Evolutionary conservation across 345 rosid species (phyloP), one percentile per base, ranked within the genome.

Genomic region (Citrus sp.): DNA sequence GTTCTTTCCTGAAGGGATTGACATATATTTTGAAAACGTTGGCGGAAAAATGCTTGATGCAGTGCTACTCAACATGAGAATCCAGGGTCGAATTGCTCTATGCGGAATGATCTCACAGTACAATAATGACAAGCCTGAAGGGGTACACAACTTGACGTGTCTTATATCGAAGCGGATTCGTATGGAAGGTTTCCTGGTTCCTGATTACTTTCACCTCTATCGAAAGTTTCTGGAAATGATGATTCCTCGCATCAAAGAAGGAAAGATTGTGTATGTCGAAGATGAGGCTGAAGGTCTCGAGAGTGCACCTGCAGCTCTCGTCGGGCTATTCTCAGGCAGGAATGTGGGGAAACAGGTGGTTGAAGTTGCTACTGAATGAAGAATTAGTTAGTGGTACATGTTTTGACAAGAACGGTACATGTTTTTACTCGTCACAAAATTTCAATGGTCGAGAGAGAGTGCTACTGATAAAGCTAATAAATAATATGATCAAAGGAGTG

Each of bases 61-160:
- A 32, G 87, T 84, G 37, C 85, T 81, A 4, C 56, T 60, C 9
- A 82, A 84, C 85, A 79, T 82, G 81, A 82, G 78, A 77, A 0
- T 0, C 21, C 79, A 14, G 5, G 87, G 85, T 6, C 67, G 85
- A 1, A 75, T 85, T 1, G 82, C 83, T 10, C 77, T 64, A 0
- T 74, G 81, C 27, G 85, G 85, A 71, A 85, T 85, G 87, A 82
- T 85, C 51, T 81, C 86, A 2, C 86, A 84, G 40, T 65, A 65
- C 68, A 65, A 65, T 21, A 24, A 18, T 7, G 68, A 64, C 4
- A 30, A 12, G 38, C 68, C 68, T 64, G 68, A 64, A 30, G 68
- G 22, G 8, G 38, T 64, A 30, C 24, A 16, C 5, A 30, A 64
- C 40, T 30, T 32, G 40, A 64, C 1, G 4, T 4, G n/a, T 64